Conservation (phyloP, 208 protist genomes). For the Leishmania braziliensis region DNA sequence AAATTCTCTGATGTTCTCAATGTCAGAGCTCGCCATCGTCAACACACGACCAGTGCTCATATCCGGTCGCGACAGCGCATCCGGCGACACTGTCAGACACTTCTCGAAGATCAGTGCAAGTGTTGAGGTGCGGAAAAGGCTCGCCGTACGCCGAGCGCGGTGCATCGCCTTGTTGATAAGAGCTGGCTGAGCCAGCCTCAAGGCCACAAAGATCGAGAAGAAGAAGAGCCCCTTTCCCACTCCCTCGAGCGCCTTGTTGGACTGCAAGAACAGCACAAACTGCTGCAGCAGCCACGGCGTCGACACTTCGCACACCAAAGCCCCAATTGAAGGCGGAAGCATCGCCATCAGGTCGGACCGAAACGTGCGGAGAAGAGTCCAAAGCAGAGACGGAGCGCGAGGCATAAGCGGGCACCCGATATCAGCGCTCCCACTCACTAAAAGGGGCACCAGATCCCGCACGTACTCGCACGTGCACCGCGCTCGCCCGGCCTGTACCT, state of each 20-base stretch:
- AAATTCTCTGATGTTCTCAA: conserved; percentile 53
- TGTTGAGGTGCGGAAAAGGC: conserved; percentile 65
- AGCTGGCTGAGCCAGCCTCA: conserved; percentile 45
- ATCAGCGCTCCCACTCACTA: neutral
- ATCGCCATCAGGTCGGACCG: conserved; percentile 24
- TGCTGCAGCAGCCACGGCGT: conserved; percentile 63
- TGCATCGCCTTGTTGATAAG: conserved; percentile 49
- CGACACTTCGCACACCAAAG: conserved; percentile 48
- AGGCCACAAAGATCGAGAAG: conserved; percentile 7
- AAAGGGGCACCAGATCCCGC: conserved; percentile 30
- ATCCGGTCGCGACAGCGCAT: conserved; percentile 61
- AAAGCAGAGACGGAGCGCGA: conserved; percentile 34
- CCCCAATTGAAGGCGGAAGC: conserved; percentile 42
- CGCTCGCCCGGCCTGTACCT: conserved; percentile 16
- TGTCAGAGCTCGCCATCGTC: conserved; percentile 86
- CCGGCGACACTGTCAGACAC: conserved; percentile 52
- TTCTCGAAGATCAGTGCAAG: conserved; percentile 81
- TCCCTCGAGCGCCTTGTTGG: conserved; percentile 12
- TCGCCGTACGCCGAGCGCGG: conserved; percentile 27
- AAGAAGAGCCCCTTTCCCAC: conserved; percentile 33
- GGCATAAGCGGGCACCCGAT: neutral
- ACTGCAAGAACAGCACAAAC: conserved; percentile 47
- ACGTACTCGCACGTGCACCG: conserved; percentile 52
- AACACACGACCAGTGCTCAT: conserved; percentile 84
- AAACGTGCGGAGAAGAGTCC: conserved; percentile 43